A percentile compares a stretch with the other conserved stretches of the same genome.
phyloP scores from a whole-genome alignment of 192 early-diverging fungal genomes.

The Allomyces macrogynus region DNA sequence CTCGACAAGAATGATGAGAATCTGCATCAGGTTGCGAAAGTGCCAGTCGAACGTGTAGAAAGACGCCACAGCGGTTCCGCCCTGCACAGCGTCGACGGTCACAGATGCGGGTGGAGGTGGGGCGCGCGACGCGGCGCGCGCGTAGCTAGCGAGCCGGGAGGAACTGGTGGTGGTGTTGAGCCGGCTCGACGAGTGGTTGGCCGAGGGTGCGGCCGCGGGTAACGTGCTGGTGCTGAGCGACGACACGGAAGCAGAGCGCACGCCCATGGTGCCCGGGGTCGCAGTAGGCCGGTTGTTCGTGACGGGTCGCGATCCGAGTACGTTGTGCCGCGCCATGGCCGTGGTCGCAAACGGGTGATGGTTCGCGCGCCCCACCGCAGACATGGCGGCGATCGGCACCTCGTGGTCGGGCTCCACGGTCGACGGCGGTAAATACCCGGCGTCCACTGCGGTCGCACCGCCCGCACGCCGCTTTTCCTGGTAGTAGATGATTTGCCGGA shows the following conservation, averaged over 20 bases:
- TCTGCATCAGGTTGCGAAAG: constrained; percentile 49
- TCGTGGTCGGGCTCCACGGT: background rate
- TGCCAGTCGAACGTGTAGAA: constrained; percentile 1
- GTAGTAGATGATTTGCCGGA: background rate
- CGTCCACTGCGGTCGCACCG: background rate
- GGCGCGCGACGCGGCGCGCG: background rate
- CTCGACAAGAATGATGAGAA: constrained; percentile 46
- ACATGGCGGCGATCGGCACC: background rate
- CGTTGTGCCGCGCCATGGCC: background rate
- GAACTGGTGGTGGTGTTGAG: background rate
- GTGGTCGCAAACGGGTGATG: background rate
- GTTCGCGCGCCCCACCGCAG: background rate
- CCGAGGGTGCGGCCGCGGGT: too few species aligned
- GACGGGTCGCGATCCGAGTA: background rate
- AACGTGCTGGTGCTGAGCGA: too few species aligned
- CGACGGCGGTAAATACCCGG: background rate
- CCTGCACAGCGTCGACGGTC: background rate
- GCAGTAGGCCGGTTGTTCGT: background rate
- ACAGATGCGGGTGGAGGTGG: background rate
- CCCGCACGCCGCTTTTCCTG: background rate
- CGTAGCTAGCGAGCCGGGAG: background rate
- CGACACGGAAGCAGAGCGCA: background rate
- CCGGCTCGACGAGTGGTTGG: background rate
- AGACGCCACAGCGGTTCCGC: background rate
- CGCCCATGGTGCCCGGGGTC: background rate